Percentiles rank a stretch among this genome's conserved stretches.
phyloP scores from a whole-genome alignment of 345 rosid species.

The Nasturtium officinale region DNA sequence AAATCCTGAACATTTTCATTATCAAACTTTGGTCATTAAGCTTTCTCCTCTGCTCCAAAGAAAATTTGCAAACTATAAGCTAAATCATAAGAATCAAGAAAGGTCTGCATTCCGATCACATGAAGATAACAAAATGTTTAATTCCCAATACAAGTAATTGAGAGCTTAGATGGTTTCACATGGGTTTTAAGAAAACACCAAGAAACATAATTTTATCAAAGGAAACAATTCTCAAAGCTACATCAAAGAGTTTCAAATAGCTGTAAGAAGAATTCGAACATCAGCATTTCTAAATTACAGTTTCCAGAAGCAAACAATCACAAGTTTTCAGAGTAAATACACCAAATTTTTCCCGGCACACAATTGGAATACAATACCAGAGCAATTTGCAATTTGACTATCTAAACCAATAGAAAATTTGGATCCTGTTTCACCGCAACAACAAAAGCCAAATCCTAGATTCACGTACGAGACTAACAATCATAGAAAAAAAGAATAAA shows the following conservation, averaged over 20 bases:
- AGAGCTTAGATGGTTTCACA: background rate
- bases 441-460: background rate
- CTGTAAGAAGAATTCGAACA: constrained; percentile 15
- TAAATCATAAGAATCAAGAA: background rate
- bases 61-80: background rate
- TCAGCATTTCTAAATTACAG: background rate
- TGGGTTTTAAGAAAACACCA: background rate
- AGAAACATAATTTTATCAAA: constrained; percentile 4
- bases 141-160: background rate
- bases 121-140: background rate
- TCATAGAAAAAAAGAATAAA: background rate
- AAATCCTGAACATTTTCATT: constrained; percentile 17
- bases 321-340: background rate
- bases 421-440: background rate
- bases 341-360: too few relatives aligned
- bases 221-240: constrained; percentile 5
- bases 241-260: background rate
- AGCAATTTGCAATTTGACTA: background rate
- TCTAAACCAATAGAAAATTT: background rate
- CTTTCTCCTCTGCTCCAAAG: background rate
- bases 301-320: background rate
- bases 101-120: background rate
- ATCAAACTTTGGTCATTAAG: background rate
- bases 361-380: background rate
- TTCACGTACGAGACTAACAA: constrained; percentile 11